Evolutionary conservation across 768 basidiomycete species (phyloP), one percentile per base, ranked within the genome.

Genomic region (Agaricus bisporus): DNA sequence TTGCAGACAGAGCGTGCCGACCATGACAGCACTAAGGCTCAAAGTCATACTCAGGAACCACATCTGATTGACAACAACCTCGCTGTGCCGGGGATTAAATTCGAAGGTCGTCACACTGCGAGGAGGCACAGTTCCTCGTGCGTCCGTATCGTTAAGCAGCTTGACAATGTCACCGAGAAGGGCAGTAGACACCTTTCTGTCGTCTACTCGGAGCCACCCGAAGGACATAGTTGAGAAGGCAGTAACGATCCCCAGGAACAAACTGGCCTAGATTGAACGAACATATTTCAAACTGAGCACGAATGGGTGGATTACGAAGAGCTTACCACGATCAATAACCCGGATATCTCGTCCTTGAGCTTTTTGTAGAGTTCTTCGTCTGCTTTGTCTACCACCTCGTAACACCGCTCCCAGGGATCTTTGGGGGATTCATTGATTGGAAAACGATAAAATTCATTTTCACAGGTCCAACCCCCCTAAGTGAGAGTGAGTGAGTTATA

Each of bases 11-110:
- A 53, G 38, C 5, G 45, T 53, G 5, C 51, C 51, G 10, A 53
- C 37, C n/a, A 45, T 36, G 35, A 45, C 45, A 4, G 45, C 51
- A 17, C 22, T 29, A 5, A 53, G 51, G 42, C 51, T 45, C 9
- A 53, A 9, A 11, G 51, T 45, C 36, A 53, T 45, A 35, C 51
- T 53, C 18, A 53, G 25, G 22, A 53, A 53, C 51, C 51, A 53
- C 15, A 53, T 9, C 15, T 45, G 45, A 42, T 53, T 53, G 17
- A 53, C 49, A 8, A 32, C 49, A 20, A 50, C 18, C 11, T 42
- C 26, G n/a, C 29, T 39, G 9, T 50, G 29, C 22, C 17, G 15
- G 3, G 49, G 39, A 17, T 1, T 17, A 11, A 50, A 50, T 11
- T 3, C 5, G 14, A 10, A 39, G 6, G 1, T 6, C 12, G 9